Conservation (phyloP, 2,329 filamentous ascomycete species). For the Trichoderma gracile region DNA sequence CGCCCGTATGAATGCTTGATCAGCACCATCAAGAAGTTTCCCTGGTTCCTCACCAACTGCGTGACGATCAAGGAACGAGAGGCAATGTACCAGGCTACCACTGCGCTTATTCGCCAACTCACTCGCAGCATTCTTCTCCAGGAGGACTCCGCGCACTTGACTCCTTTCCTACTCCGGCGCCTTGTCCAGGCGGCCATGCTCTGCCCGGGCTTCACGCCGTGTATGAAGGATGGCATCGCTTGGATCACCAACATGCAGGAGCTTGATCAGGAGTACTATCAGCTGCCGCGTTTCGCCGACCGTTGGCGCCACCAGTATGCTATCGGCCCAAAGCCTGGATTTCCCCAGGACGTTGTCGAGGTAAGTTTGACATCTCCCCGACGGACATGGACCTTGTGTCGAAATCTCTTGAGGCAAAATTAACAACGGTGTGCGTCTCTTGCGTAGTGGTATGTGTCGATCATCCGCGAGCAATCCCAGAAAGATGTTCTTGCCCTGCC, state of each 20-base stretch:
- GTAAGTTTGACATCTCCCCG: constrained; percentile 39
- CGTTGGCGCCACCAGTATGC: constrained; percentile 56
- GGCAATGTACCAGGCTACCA: constrained; percentile 52
- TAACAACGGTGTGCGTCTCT: background rate
- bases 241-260: constrained; percentile 41
- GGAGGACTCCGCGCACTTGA: constrained; percentile 49
- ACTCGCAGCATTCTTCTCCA: constrained; percentile 43
- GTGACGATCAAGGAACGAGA: constrained; percentile 61
- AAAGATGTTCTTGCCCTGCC: constrained; percentile 43
- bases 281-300: constrained; percentile 50
- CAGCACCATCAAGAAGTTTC: constrained; percentile 62
- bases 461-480: constrained; percentile 56
- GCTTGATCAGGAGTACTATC: constrained; percentile 37
- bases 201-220: constrained; percentile 61
- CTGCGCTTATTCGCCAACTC: constrained; percentile 52
- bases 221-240: constrained; percentile 63
- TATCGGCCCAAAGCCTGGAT: constrained; percentile 50
- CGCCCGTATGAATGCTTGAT: constrained; percentile 66
- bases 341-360: constrained; percentile 56
- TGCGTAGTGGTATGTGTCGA: constrained; percentile 56
- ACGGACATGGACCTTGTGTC: background rate
- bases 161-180: constrained; percentile 54
- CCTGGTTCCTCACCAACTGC: constrained; percentile 58
- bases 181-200: constrained; percentile 54
- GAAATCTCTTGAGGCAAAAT: background rate